Conservation (phyloP, 2,329 filamentous ascomycete species). For the Phaeosphaeria sp. region DNA sequence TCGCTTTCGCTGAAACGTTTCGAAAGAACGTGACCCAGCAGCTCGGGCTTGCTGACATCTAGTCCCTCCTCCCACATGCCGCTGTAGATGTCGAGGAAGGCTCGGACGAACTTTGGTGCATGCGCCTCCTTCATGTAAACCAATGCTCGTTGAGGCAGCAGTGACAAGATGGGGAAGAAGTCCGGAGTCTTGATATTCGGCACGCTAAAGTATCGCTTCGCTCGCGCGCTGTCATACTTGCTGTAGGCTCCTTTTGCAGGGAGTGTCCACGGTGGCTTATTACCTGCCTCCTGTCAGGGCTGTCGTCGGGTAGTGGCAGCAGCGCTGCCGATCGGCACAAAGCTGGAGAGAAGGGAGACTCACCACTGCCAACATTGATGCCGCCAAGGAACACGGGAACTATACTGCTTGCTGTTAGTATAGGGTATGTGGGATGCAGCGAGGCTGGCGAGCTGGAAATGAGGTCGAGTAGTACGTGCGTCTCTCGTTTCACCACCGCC, state of each 20-base stretch:
- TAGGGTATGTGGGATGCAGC: background rate
- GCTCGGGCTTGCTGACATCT: constrained; percentile 66
- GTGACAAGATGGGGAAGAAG: constrained; percentile 63
- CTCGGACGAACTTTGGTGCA: constrained; percentile 56
- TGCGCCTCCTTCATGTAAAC: constrained; percentile 70
- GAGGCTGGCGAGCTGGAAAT: background rate
- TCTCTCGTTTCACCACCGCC: background rate
- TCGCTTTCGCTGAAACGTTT: constrained; percentile 60
- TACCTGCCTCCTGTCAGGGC: constrained; percentile 57
- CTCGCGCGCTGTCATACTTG: constrained; percentile 56
- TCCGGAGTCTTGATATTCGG: constrained; percentile 51
- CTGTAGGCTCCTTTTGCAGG: constrained; percentile 71
- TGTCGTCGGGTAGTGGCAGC: constrained; percentile 1
- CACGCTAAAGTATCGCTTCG: constrained; percentile 60
- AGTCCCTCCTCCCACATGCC: constrained; percentile 68
- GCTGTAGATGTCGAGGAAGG: constrained; percentile 64
- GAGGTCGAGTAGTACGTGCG: background rate
- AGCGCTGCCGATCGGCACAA: background rate
- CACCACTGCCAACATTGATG: constrained; percentile 53
- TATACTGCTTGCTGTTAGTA: constrained; percentile 57
- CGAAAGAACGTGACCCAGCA: constrained; percentile 56
- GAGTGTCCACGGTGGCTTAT: constrained; percentile 76
- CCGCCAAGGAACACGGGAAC: constrained; percentile 72
- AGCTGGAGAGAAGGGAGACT: constrained; percentile 5
- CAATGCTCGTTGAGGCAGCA: constrained; percentile 70